Conservation (phyloP, 2,329 filamentous ascomycete species). For the Alternaria incomplexa region DNA sequence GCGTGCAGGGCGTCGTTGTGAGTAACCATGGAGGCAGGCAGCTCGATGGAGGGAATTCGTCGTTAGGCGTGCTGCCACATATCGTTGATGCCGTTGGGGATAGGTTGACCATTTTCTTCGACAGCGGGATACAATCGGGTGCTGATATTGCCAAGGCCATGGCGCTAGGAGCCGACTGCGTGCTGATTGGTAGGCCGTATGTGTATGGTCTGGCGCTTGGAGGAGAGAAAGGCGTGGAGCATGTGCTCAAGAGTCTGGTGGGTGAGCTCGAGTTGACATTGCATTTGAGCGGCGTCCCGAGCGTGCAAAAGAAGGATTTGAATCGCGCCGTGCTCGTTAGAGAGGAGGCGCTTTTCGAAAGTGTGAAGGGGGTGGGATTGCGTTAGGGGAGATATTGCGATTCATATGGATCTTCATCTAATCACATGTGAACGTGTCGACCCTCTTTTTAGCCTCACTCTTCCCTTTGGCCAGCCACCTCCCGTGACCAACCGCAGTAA, state of each 20-base stretch:
- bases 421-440: background rate
- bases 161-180: slow-evolving; percentile 54
- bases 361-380: slow-evolving; percentile 22
- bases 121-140: slow-evolving; percentile 58
- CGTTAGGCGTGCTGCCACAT: slow-evolving; percentile 62
- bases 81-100: slow-evolving; percentile 58
- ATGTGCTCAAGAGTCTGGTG: slow-evolving; percentile 30
- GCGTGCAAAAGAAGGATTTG: slow-evolving; percentile 24
- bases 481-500: background rate
- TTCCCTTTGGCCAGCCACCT: background rate
- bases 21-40: slow-evolving; percentile 62
- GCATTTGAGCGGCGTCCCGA: slow-evolving; percentile 31
- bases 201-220: slow-evolving; percentile 64
- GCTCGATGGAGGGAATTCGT: slow-evolving; percentile 58
- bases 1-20: slow-evolving; percentile 58
- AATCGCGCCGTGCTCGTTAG: slow-evolving; percentile 27
- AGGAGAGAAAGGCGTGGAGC: slow-evolving; percentile 61
- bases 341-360: slow-evolving; percentile 28
- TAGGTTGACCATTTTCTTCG: slow-evolving; percentile 53
- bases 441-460: background rate
- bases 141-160: slow-evolving; percentile 60
- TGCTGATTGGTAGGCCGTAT: slow-evolving; percentile 48
- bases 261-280: slow-evolving; percentile 33
- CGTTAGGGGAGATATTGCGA: slow-evolving; percentile 1
- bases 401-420: background rate